Evolutionary conservation across 2,329 filamentous ascomycete genomes (phyloP), one percentile per base, ranked within the genome.

Genomic region (Ascochyta lentis): DNA sequence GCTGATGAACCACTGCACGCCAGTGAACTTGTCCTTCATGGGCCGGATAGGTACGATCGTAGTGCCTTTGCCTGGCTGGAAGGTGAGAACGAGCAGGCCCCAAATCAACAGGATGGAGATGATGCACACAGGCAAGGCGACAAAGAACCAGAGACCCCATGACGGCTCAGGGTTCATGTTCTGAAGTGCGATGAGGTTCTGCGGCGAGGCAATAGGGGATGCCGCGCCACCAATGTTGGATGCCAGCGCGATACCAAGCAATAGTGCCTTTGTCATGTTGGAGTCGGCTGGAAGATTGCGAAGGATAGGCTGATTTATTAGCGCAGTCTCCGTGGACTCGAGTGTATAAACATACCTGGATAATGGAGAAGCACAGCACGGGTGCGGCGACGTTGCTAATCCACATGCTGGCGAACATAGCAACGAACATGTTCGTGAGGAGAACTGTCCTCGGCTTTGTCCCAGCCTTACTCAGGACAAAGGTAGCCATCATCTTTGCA

Each of bases 311-410:
- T 94, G 37, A n/a, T n/a, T 23, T 3, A 34, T 69, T 49, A 71
- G 66, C 22, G 15, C 33, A 9, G 3, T 4, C 24, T 2, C 12
- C 2, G 13, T 0, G 26, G 5, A 7, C 12, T 10, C 2, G 16
- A 0, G n/a, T 16, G 4, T 13, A 9, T 40, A 4, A 12, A 39
- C 82, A 66, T 76, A 91, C 89, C 83, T 96, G 93, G 57, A 99
- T 96, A 69, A 99, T 97, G 19, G 92, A 96, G 76, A 96, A 98
- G 80, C 95, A 99, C 34, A 99, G 84, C 9, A 99, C 95, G 0
- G 95, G 95, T 1, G 96, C 94, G 1, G 95, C 95, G 26, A 99
- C 96, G 66, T 99, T 99, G 78, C 92, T 96, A 70, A 99, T 98
- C 83, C 96, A 92, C 95, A 99, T 99, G 67, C 92, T 97, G 8